These are phyloP conservation scores for Picea abies DNA, from an alignment of 83 land plant genomes.

Conservation along the genomic window DNA sequence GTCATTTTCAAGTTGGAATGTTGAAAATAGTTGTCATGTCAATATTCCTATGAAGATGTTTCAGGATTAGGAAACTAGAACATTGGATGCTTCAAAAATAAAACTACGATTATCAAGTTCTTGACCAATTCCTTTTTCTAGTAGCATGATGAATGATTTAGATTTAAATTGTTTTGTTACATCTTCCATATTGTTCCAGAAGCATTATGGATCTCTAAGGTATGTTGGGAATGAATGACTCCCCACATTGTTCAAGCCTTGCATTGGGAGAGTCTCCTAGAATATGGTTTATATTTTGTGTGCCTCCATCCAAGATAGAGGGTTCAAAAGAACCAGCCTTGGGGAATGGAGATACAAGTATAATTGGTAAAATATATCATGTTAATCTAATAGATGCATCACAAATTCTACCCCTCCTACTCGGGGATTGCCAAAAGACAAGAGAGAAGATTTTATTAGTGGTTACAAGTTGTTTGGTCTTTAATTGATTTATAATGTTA, in stretches of 20 bases:
- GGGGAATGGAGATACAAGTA: background rate
- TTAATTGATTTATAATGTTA: slow-evolving; percentile 15
- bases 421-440: background rate
- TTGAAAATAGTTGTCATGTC: slow-evolving; percentile 19
- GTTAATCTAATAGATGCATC: background rate
- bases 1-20: background rate
- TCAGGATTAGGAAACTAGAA: slow-evolving; percentile 22
- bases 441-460: background rate
- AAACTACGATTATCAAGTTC: background rate
- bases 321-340: slow-evolving; percentile 5
- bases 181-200: background rate
- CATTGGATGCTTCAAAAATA: slow-evolving; percentile 16
- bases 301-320: background rate
- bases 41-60: slow-evolving; percentile 18
- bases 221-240: background rate
- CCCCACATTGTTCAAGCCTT: background rate
- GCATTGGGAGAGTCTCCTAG: background rate
- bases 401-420: background rate
- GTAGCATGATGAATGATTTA: background rate
- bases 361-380: background rate
- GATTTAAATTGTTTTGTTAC: background rate
- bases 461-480: slow-evolving; percentile 46
- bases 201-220: background rate
- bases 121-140: slow-evolving; percentile 1
- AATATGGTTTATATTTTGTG: slow-evolving; percentile 4